Conservation (phyloP, 257 asterid genomes). For the Nicotiana benthamiana region DNA sequence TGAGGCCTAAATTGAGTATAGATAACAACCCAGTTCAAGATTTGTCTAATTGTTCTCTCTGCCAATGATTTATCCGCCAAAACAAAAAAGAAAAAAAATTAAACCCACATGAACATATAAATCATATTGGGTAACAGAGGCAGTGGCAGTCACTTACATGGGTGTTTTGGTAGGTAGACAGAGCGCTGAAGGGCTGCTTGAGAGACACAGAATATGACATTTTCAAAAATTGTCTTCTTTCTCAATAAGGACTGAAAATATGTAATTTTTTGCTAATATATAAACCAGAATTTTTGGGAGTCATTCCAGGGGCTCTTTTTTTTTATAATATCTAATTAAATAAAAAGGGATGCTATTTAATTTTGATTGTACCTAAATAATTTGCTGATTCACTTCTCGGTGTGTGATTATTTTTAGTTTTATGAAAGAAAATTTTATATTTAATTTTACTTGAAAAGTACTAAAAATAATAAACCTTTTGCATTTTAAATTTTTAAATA, state of each 20-base stretch:
- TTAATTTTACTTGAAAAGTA: too few relatives aligned
- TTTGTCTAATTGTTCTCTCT: background rate
- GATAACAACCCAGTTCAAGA: background rate
- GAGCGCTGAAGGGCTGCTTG: slow-evolving; percentile 24
- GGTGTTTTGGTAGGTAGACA: slow-evolving; percentile 19
- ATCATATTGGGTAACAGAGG: background rate
- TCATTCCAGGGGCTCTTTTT: too few relatives aligned
- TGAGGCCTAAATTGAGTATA: background rate
- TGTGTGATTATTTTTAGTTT: too few relatives aligned
- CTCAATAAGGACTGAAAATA: background rate
- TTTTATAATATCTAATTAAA: too few relatives aligned
- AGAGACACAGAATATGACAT: slow-evolving; percentile 50
- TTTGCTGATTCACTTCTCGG: too few relatives aligned
- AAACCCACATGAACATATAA: background rate
- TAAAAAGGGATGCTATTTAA: too few relatives aligned
- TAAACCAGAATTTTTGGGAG: background rate
- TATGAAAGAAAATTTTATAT: too few relatives aligned
- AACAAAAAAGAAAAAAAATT: background rate
- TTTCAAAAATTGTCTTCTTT: background rate
- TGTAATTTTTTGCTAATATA: background rate
- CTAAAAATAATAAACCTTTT: too few relatives aligned
- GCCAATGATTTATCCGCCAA: background rate
- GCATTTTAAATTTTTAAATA: too few relatives aligned
- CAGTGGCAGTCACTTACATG: slow-evolving; percentile 28
- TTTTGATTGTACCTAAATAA: too few relatives aligned